phyloP scores from a whole-genome alignment of 352 stramenopile genomes.

The Phytophthora quininea region DNA sequence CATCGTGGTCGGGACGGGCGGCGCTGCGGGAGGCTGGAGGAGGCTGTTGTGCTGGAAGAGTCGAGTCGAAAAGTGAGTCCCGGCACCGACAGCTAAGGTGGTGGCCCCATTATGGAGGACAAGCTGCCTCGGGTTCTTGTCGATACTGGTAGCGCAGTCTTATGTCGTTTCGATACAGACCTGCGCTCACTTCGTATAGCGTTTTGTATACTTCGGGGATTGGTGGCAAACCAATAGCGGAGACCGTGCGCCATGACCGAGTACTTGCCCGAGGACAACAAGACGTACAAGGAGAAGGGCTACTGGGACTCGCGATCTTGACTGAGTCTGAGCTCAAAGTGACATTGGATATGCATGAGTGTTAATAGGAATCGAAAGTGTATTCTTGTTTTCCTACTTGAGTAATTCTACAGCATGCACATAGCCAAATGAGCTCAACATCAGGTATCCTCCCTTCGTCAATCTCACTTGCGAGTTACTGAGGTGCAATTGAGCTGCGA shows the following conservation, averaged over 20 bases:
- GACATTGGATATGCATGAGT: constrained; percentile 15
- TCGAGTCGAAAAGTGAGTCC: constrained; percentile 33
- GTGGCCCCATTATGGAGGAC: too few relatives aligned
- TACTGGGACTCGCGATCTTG: constrained; percentile 81
- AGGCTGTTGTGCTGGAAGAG: constrained; percentile 30
- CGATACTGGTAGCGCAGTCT: neutral
- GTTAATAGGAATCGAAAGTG: constrained; percentile 10
- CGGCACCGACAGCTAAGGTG: neutral
- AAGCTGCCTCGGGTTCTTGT: too few relatives aligned
- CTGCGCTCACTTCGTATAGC: too few relatives aligned
- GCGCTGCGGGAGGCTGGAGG: constrained; percentile 18
- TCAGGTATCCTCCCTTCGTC: neutral
- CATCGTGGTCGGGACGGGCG: constrained; percentile 36
- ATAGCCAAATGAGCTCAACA: constrained; percentile 1
- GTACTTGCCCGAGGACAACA: constrained; percentile 55
- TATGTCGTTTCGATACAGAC: neutral
- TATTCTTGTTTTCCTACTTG: constrained; percentile 21
- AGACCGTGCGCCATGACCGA: constrained; percentile 32
- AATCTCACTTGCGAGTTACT: constrained; percentile 5
- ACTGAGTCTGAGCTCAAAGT: constrained; percentile 9
- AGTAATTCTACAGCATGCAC: constrained; percentile 46
- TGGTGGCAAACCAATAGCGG: neutral
- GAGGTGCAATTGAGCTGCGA: constrained; percentile 3
- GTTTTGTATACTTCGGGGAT: too few relatives aligned
- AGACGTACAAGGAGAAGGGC: constrained; percentile 62